Evolutionary conservation across 805 yeast genomes (phyloP).

Genomic region (Scheffersomyces amazonensis): DNA sequence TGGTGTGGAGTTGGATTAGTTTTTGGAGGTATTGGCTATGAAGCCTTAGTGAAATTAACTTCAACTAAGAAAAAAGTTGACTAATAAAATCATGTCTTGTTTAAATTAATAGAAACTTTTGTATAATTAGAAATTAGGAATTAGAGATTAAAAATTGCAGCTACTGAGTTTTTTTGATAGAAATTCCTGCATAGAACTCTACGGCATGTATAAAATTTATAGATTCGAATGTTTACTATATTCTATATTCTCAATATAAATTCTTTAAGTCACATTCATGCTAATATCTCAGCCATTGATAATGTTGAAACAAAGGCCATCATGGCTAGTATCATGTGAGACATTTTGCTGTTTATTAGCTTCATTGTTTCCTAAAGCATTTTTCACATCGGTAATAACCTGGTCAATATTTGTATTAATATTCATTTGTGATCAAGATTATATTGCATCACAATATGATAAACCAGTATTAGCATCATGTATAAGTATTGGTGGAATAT

Average conservation of each 20-base stretch:
- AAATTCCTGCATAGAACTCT: too few species aligned
- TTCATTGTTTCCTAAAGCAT: conserved; percentile 45
- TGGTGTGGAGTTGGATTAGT: conserved; percentile 80
- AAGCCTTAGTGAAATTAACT: conserved; percentile 46
- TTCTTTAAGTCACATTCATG: too few species aligned
- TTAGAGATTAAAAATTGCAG: too few species aligned
- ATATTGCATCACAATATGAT: conserved; percentile 9
- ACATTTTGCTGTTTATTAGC: conserved; percentile 10
- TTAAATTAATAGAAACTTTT: too few species aligned
- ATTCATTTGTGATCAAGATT: conserved; percentile 13
- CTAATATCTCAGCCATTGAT: conserved; percentile 20
- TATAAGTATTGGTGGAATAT: conserved; percentile 18
- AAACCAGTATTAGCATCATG: conserved; percentile 11
- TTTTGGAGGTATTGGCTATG: conserved; percentile 81
- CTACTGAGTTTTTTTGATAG: too few species aligned
- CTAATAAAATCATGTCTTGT: too few species aligned
- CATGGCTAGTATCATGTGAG: conserved; percentile 1
- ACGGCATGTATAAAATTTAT: too few species aligned
- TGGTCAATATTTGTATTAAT: conserved; percentile 48
- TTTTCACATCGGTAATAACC: conserved; percentile 39
- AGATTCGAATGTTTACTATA: too few species aligned
- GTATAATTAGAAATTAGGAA: too few species aligned
- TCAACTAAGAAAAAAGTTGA: too few species aligned
- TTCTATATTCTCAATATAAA: too few species aligned
- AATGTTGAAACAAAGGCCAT: conserved; percentile 11